Evolutionary conservation across 2,329 filamentous ascomycete species (phyloP), one percentile per base, ranked within the genome.

Genomic region (Pseudofabraea citricarpa): DNA sequence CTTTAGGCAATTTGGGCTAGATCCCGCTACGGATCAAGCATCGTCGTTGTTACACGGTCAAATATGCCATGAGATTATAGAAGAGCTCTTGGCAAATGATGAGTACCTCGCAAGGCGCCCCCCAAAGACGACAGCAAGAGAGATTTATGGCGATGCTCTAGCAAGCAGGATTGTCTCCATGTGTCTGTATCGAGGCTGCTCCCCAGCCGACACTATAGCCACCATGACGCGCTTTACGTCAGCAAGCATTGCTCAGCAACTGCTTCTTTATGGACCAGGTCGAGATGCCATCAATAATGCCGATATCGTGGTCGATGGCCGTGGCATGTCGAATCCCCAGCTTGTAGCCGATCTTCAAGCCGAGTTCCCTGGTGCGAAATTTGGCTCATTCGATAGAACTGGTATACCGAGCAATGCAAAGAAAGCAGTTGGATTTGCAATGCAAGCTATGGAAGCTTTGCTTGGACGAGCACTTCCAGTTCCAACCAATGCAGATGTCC

Each of bases 381-480:
- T 61, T 24, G 51, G 52, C 9, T 49, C 45, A 3, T 59, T 60
- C n/a, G 58, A 62, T 18, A 54, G 55, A 32, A 63, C 59, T 1
- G 60, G 60, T 21, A 48, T 63, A 1, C 60, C 59, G 7, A 54
- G 49, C 6, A 61, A 62, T 43, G 60, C 56, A 10, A 62, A 62
- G 47, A 59, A 62, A 40, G 58, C 59, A 7, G 57, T 63, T 1
- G 58, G 58, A 1, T 62, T 62, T 35, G 60, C 60, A 2, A 60
- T 61, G 58, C 59, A 62, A 37, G 60, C 59, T 10, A 59, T 63
- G 55, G 59, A 63, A 41, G 58, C 59, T 22, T 36, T 63, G 6
- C 46, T 63, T 2, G 60, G 60, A 15, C 43, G 60, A 44, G 60
- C 60, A 12, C 40, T 60, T 5, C 55, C 56, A 7, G 55, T 61